A percentile compares a stretch with the other conserved stretches of the same genome.
These are phyloP conservation scores for Quercus phellos DNA, from an alignment of 331 rosid species.

Conservation along the genomic window DNA sequence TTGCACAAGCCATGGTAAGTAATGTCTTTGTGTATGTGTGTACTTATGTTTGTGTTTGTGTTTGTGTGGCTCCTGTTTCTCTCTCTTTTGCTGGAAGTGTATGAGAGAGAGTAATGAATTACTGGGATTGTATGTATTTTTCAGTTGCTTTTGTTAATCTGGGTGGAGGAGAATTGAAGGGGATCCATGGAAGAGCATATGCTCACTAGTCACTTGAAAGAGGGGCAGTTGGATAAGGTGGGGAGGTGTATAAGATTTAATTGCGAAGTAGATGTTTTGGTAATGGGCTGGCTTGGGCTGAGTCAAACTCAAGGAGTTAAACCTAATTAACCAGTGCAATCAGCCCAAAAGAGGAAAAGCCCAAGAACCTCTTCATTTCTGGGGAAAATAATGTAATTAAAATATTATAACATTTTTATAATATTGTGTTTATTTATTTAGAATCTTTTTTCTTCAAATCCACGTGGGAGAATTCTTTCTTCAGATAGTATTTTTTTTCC, in stretches of 20 bases:
- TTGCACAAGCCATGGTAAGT: slow-evolving; percentile 49
- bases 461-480: no score
- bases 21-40: not conserved
- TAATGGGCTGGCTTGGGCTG: no score
- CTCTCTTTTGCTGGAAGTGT: not conserved
- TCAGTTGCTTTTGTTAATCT: slow-evolving; percentile 12
- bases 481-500: no score
- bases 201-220: not conserved
- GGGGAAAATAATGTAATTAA: no score
- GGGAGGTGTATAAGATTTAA: not conserved
- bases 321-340: no score
- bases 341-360: no score
- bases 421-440: no score
- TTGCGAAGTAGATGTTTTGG: no score
- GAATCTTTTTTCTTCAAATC: no score
- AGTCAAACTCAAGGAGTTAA: no score
- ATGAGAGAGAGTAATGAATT: not conserved
- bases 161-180: slow-evolving; percentile 45
- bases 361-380: no score
- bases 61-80: not conserved
- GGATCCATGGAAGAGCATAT: slow-evolving; percentile 45
- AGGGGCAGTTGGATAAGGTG: slow-evolving; percentile 61
- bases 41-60: not conserved
- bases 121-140: not conserved
- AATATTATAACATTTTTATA: no score